phyloP scores from a whole-genome alignment of 2,329 filamentous ascomycete genomes.

The Orbilia blumenaviensis region DNA sequence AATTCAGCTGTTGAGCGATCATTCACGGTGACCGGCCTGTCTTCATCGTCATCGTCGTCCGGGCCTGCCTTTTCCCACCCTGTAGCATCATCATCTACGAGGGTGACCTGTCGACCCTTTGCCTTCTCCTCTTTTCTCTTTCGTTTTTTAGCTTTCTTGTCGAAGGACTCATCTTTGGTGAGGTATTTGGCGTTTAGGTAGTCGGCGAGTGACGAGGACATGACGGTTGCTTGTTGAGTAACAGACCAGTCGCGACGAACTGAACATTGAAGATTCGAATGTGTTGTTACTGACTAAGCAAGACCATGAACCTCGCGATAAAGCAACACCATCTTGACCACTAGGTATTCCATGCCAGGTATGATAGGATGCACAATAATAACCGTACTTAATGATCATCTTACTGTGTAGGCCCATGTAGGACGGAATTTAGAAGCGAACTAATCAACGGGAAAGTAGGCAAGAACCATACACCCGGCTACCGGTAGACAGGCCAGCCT shows the following conservation, averaged over 20 bases:
- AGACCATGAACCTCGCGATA: neutral
- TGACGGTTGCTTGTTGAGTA: constrained; percentile 36
- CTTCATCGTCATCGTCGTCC: constrained; percentile 65
- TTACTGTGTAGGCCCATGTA: too few species aligned
- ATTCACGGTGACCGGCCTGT: constrained; percentile 61
- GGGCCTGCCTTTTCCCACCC: constrained; percentile 64
- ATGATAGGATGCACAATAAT: too few species aligned
- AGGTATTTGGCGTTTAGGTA: constrained; percentile 95
- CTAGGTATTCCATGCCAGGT: neutral
- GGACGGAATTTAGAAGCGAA: too few species aligned
- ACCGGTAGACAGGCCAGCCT: neutral
- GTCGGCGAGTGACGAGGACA: constrained; percentile 74
- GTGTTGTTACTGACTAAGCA: constrained; percentile 15
- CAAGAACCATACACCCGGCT: neutral
- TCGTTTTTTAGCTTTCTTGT: constrained; percentile 69
- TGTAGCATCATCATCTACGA: constrained; percentile 72
- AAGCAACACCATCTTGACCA: neutral
- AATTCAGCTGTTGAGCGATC: constrained; percentile 62
- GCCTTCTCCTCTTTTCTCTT: constrained; percentile 68
- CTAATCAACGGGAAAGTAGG: neutral
- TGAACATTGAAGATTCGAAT: neutral
- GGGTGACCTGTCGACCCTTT: constrained; percentile 67
- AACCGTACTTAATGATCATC: too few species aligned
- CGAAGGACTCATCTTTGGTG: constrained; percentile 68
- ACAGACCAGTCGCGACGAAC: neutral